Evolutionary conservation across 805 yeast species (phyloP), one percentile per base, ranked within the genome.

Genomic region (Scheffersomyces coipomensis): DNA sequence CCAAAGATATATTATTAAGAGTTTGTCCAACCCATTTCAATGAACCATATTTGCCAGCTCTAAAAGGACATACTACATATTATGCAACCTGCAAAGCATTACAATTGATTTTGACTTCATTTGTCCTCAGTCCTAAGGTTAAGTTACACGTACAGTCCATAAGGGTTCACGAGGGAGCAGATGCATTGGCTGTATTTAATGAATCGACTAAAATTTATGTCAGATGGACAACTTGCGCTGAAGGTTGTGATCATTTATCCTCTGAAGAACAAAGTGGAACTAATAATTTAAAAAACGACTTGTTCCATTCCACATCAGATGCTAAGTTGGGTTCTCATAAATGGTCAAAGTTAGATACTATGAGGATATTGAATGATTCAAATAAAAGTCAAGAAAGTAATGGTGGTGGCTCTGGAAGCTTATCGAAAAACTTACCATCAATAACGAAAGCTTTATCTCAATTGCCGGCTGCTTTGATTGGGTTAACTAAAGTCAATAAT

Each of bases 141-240:
- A 68, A 70, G 47, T 56, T 84, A 13, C 88, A 81, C 49, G 69
- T 83, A 32, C 63, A 69, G 42, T 58, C 71, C 41, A 52, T 75
- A 17, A 55, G 65, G 33, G 35, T 26, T 13, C 41, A 43, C 24
- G 39, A 42, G 2, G 45, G 44, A 12, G 44, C 52, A 2, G 68
- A 63, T 22, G 51, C 53, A 10, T 54, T 55, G 37, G 57, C 66
- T 26, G 55, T 70, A 2, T 67, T 66, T 32, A 62, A 58, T 3
- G 60, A 61, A 37, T 58, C 80, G 4, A 73, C 81, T 4, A 79
- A 78, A 46, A 61, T 81, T 9, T 60, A 71, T 32, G 56, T 81
- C 11, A 66, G 81, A 43, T 81, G 85, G 84, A 61, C 71, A 29
- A 79, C 84, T 1, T 78, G 84, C 48, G 54, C 63, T 5, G 73